Base-by-base conservation (phyloP, 1,284 basidiomycete species). In the Pseudozyma tsukubaensis region DNA sequence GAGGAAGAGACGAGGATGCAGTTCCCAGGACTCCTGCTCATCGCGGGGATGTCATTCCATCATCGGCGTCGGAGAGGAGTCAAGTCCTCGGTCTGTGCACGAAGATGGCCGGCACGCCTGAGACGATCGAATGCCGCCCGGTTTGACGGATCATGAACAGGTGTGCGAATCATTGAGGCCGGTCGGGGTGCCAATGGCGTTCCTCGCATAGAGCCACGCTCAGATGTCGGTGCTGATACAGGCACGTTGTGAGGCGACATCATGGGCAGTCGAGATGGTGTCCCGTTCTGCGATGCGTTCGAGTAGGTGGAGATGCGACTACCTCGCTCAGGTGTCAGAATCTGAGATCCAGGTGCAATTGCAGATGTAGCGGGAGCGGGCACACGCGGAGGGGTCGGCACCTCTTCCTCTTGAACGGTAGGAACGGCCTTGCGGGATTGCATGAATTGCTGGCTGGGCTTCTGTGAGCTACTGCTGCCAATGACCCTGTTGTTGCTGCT, bases 101-200 rank as follows among this genome's bases (percentile, higher is more conserved):
- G 71, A 10, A 59, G 57, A 50, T 73, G 71, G 21, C 71, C 71
- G n/a, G 71, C 71, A 19, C 71, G 71, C 56, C 63, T 68, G 8
- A 73, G 65, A 4, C 71, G 71, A 37, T 73, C 71, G 32, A 73
- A 73, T 3, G 71, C 71, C 11, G 61, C 71, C 3, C 71, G 65
- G 36, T 69, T 61, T 19, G 65, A 60, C 0, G 53, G 53, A 36
- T 73, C 71, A 35, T 68, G 64, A 3, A 73, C 65, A 7, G 71
- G 64, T 0, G 65, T 66, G 14, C 65, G 60, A 34, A 69, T 69
- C 60, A 62, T 57, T 32, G 71, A 73, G 13, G 53, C 64, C 11
- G 70, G 65, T 8, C 59, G 49, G 5, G 54, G 56, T 8, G 59
- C 50, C 43, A 67, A 16, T 4, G 59, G 52, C 14, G 65, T 54